Base-by-base conservation (phyloP, 176 grass and related monocot genomes). In the Cocos nucifera region DNA sequence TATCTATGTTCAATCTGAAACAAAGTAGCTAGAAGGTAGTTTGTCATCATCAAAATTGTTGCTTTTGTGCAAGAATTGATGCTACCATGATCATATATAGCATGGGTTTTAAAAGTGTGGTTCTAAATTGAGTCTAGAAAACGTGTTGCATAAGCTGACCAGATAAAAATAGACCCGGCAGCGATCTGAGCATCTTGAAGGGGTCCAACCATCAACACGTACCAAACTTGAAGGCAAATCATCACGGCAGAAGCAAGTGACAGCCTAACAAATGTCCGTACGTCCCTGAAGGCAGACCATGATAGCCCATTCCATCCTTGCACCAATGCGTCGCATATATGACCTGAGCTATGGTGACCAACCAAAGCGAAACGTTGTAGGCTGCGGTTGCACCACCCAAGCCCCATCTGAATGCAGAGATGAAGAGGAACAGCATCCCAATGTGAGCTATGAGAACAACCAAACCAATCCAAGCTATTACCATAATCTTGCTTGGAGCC, bases 1-100 rank as follows among this genome's bases (percentile, higher is more conserved):
- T 77, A 63, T 83, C 77, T n/a, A 89, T n/a, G 69, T 80, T 83
- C 80, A 83, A 77, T 77, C 82, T 79, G 76, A 66, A 71, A 61
- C 20, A 8, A 4, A 19, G 50, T 4, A 50, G n/a, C n/a, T n/a
- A n/a, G 29, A 17, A 49, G 22, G 30, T 7, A 22, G 15, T 7
- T 50, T 23, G 19, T 19, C 22, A 28, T 32, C 6, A 32, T 32
- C 6, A 32, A 32, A 32, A 8, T 9, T 6, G 30, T 32, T 6
- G 30, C 30, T 32, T 7, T 32, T 8, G 5, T 32, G 30, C 9
- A 0, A 32, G 30, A 8, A 32, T 28, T 28, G 26, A 28, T 28
- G 26, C 4, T 28, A 28, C 4, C 0, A 28, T 28, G 26, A 28
- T 5, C 26, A 28, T 28, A 28, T 28, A 28, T 28, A 28, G 26